Evolutionary conservation across 2,329 filamentous ascomycete species (phyloP).

Genomic region (Botrytis fabae): DNA sequence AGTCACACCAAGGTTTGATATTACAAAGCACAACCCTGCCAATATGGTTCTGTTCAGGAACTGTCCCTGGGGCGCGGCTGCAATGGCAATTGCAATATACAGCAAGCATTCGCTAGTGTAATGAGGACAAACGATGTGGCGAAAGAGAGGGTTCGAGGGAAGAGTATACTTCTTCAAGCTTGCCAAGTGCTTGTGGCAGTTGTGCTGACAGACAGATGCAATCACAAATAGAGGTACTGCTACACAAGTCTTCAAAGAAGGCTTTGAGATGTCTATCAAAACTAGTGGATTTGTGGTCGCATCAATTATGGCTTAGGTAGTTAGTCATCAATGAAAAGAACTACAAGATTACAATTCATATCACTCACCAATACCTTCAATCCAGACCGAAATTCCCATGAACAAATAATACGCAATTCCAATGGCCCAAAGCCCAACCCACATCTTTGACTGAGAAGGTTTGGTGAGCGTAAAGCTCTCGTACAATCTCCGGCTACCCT

Average conservation of each 20-base stretch:
- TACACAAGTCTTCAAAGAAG: conserved; percentile 52
- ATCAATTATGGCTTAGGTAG: conserved; percentile 32
- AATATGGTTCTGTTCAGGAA: conserved; percentile 72
- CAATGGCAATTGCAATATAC: conserved; percentile 74
- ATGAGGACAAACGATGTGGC: conserved; percentile 76
- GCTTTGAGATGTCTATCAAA: conserved; percentile 34
- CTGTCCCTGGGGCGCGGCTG: conserved; percentile 67
- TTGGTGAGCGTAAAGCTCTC: conserved; percentile 69
- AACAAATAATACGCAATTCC: conserved; percentile 75
- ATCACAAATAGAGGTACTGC: conserved; percentile 65
- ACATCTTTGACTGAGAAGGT: conserved; percentile 73
- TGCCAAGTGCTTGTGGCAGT: conserved; percentile 69
- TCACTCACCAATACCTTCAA: conserved; percentile 71
- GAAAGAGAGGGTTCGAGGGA: conserved; percentile 72
- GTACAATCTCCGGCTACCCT: conserved; percentile 72
- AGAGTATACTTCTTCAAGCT: conserved; percentile 79
- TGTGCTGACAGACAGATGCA: conserved; percentile 72
- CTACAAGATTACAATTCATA: background rate
- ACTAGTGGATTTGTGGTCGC: conserved; percentile 12
- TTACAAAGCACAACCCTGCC: conserved; percentile 70
- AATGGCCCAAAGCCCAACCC: conserved; percentile 77
- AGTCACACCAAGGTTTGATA: conserved; percentile 77
- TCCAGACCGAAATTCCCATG: conserved; percentile 77
- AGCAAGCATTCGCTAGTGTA: conserved; percentile 87
- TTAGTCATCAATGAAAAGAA: conserved; percentile 28